Evolutionary conservation across 208 protist species (phyloP), one percentile per base, ranked within the genome.

Genomic region (Entamoeba invadens): DNA sequence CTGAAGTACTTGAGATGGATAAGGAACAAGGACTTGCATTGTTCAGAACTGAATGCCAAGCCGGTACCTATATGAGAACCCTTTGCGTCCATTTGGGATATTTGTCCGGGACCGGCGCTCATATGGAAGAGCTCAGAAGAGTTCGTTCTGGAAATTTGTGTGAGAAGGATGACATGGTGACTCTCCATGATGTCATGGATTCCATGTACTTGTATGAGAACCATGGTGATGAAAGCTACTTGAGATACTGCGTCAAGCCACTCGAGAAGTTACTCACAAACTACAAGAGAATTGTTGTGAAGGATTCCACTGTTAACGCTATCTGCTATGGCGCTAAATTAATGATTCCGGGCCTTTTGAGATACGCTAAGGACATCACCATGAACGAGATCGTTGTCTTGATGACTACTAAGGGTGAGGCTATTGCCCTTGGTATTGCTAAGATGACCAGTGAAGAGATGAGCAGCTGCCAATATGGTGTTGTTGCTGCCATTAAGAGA

Each of bases 11-110:
- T 77, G 99, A 99, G 96, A 99, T 97, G 95, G 98, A 99, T 95
- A 96, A 97, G 46, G 97, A 99, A 93, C 96, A 97, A 91, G 96
- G 99, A 91, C 96, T 99, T 46, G 98, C 97, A 46, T 96, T 99
- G 16, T 99, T 99, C 96, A 98, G 98, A 96, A 98, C 99, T 46
- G 96, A 96, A 93, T 99, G 99, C 96, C 98, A 99, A 96, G 99
- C 99, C 18, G 99, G 99, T 94, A 99, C 99, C 6, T 99, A 99
- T 96, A 99, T 99, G 94, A 97, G 99, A 96, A 99, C 98, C 10
- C 98, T 99, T 44, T 99, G 99, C 95, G 98, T 99, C 8, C 99
- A 99, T 96, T 95, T 99, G 21, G 99, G 99, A 94, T 96, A 99
- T 3, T 96, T 99, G 45, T 96, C 99, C 44, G 98, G 99, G 91